phyloP scores from a whole-genome alignment of 495 filamentous ascomycete species.

The Arthonia radiata region DNA sequence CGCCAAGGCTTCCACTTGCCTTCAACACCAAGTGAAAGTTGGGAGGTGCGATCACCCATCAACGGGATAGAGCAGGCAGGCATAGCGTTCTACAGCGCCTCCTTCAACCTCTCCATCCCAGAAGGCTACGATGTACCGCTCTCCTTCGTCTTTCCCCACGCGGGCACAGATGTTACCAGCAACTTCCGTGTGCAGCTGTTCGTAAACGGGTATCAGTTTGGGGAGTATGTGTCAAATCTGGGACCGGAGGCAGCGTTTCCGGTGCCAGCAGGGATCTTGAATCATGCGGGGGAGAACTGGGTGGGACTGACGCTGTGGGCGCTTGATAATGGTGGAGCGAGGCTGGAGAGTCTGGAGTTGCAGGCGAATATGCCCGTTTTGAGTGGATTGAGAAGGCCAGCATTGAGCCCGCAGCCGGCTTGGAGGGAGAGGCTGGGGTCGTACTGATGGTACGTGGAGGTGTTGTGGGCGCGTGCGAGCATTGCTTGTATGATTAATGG shows the following conservation, averaged over 20 bases:
- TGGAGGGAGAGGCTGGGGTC: too few species aligned
- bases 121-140: not conserved
- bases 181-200: slow-evolving; percentile 1
- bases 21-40: not conserved
- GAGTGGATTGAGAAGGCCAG: too few species aligned
- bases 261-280: slow-evolving; percentile 14
- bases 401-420: too few species aligned
- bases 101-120: not conserved
- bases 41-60: not conserved
- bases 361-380: too few species aligned
- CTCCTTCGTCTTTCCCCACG: not conserved
- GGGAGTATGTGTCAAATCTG: slow-evolving; percentile 23
- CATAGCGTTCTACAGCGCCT: not conserved
- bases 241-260: slow-evolving; percentile 37
- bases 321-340: slow-evolving; percentile 31
- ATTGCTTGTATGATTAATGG: too few species aligned
- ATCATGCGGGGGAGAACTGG: slow-evolving; percentile 16
- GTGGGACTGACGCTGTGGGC: slow-evolving; percentile 19
- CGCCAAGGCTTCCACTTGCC: not conserved
- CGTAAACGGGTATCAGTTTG: slow-evolving; percentile 2
- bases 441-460: too few species aligned
- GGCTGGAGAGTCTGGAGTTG: slow-evolving; percentile 31
- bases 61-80: not conserved
- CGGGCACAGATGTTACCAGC: slow-evolving; percentile 1
- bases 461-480: too few species aligned